Base-by-base conservation (phyloP, 176 grass and related monocot genomes). In the Rhynchospora breviuscula region DNA sequence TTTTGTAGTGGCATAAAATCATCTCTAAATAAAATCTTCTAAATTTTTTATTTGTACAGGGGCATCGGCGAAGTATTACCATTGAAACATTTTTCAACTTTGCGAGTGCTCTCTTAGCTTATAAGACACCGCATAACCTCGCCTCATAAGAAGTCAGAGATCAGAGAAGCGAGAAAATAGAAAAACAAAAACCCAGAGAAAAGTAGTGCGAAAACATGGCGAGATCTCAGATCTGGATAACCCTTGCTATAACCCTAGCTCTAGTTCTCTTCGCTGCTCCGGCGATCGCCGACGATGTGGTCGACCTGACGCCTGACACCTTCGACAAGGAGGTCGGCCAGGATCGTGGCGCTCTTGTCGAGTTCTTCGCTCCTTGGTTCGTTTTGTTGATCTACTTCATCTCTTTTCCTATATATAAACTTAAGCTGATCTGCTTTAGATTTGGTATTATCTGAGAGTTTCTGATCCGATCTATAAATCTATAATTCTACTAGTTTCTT, bases 251-350 rank as follows among this genome's bases (percentile, higher is more conserved):
- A 83, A 31, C 90, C 79, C 78, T 93, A 68, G 61, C 45, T 67
- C 78, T 93, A 68, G 54, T 33, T 67, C 58, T 89, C 61, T 70
- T 84, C 60, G 73, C 85, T 4, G 57, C 79, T n/a, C 74, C 81
- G 11, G 19, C 81, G 63, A 90, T 87, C 44, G 69, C 87, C 45
- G 92, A 90, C 54, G 90, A 88, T 56, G 96, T 98, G 59, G 31
- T 93, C 19, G 89, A 91, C 59, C 89, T 98, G 46, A 93, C 90
- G 48, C 88, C 88, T 80, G 88, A 89, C 84, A 90, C 88, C 89
- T 98, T 98, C 85, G 91, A 98, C 88, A 87, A 90, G 85, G 93
- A 93, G 91, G 96, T 98, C 63, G 96, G 96, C 7, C 89, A 95
- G 80, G 95, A 98, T 67, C 89, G 95, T 26, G 95, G 59, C 65